Conservation (phyloP, 2,329 filamentous ascomycete genomes). For the Pseudofabraea citricarpa region DNA sequence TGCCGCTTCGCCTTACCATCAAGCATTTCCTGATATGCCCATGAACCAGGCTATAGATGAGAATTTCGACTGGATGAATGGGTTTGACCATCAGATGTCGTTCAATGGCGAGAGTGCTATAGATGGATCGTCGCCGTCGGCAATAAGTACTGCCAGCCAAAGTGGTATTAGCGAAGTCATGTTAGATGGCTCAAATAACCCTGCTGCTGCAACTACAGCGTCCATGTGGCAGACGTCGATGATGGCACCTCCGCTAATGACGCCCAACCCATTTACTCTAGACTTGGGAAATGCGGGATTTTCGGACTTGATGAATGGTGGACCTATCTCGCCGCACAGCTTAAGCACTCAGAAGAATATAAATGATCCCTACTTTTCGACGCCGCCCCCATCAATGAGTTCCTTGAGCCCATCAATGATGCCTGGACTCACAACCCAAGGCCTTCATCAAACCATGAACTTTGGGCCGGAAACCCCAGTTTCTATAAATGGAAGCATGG, state of each 20-base stretch:
- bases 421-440: slow-evolving; percentile 56
- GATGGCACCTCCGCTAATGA: slow-evolving; percentile 63
- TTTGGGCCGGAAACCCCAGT: slow-evolving; percentile 71
- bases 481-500: slow-evolving; percentile 58
- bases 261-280: slow-evolving; percentile 64
- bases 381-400: slow-evolving; percentile 69
- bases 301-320: slow-evolving; percentile 67
- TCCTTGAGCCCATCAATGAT: slow-evolving; percentile 69
- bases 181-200: slow-evolving; percentile 73
- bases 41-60: slow-evolving; percentile 64
- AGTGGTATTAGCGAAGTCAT: slow-evolving; percentile 88
- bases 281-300: slow-evolving; percentile 72
- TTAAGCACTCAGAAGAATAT: slow-evolving; percentile 65
- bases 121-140: slow-evolving; percentile 91
- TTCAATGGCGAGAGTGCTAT: slow-evolving; percentile 74
- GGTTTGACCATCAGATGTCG: slow-evolving; percentile 73
- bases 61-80: slow-evolving; percentile 77
- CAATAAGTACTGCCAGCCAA: slow-evolving; percentile 91
- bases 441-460: slow-evolving; percentile 61
- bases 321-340: slow-evolving; percentile 74
- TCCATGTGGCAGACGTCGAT: slow-evolving; percentile 68
- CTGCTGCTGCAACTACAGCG: slow-evolving; percentile 44
- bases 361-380: slow-evolving; percentile 73
- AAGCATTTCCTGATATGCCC: slow-evolving; percentile 53
- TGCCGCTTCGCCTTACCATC: slow-evolving; percentile 54